Conservation (phyloP, 441 rosid genomes). For the Lepidium campestre region DNA sequence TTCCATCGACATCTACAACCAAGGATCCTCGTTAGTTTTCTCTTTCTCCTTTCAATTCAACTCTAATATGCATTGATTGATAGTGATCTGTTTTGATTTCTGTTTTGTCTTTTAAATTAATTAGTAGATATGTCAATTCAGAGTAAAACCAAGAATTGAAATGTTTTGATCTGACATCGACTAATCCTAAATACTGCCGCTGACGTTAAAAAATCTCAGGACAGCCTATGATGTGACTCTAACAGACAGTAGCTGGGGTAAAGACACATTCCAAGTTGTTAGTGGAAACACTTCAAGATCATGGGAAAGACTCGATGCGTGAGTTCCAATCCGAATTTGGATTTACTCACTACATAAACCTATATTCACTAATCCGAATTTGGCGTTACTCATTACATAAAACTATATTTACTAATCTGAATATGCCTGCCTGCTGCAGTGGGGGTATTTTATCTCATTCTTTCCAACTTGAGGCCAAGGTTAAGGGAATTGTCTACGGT, state of each 20-base stretch:
- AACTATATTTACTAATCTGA: too few relatives aligned
- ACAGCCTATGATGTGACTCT: slow-evolving; percentile 69
- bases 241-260: slow-evolving; percentile 53
- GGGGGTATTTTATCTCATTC: slow-evolving; percentile 64
- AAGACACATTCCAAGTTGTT: slow-evolving; percentile 44
- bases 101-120: not conserved
- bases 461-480: slow-evolving; percentile 70
- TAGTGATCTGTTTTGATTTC: not conserved
- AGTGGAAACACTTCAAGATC: slow-evolving; percentile 61
- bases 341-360: too few relatives aligned
- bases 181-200: too few relatives aligned
- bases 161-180: too few relatives aligned
- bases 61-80: not conserved
- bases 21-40: slow-evolving; percentile 60
- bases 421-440: slow-evolving; percentile 37
- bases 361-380: too few relatives aligned
- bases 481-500: slow-evolving; percentile 55
- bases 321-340: slow-evolving; percentile 19
- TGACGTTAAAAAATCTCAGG: too few relatives aligned
- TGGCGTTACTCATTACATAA: too few relatives aligned
- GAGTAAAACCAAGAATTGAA: not conserved
- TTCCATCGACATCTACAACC: slow-evolving; percentile 73
- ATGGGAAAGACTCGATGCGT: slow-evolving; percentile 89
- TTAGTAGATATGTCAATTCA: too few relatives aligned
- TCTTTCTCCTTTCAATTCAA: not conserved